Conservation (phyloP, 2,329 filamentous ascomycete genomes). For the Ascochyta viciae-villosae region DNA sequence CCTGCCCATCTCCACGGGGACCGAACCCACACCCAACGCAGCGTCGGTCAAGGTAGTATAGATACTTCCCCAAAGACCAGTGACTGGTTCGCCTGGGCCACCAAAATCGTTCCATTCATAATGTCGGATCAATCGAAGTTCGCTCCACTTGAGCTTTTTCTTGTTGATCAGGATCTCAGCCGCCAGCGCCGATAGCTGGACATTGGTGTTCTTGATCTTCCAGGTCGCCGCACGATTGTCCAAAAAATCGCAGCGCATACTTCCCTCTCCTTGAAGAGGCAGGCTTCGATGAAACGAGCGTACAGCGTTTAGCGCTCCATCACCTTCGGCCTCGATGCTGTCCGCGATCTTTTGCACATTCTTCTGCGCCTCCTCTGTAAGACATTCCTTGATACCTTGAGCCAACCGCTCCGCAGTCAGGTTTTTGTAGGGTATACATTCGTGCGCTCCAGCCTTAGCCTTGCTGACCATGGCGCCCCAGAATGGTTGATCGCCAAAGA, state of each 20-base stretch:
- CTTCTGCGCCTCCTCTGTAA: slow-evolving; percentile 65
- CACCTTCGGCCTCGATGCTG: slow-evolving; percentile 66
- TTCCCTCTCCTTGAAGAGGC: slow-evolving; percentile 51
- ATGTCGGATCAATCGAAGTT: slow-evolving; percentile 69
- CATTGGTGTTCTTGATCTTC: slow-evolving; percentile 66
- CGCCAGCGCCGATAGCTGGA: slow-evolving; percentile 69
- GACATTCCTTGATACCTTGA: slow-evolving; percentile 73
- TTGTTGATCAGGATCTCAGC: slow-evolving; percentile 69
- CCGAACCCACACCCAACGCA: slow-evolving; percentile 68
- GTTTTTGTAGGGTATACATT: slow-evolving; percentile 71
- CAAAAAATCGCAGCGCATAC: slow-evolving; percentile 71
- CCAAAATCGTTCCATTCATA: slow-evolving; percentile 80
- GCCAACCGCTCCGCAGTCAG: slow-evolving; percentile 69
- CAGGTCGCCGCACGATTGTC: slow-evolving; percentile 70
- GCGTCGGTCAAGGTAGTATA: slow-evolving; percentile 65
- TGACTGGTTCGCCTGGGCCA: slow-evolving; percentile 75
- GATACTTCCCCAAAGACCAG: slow-evolving; percentile 68
- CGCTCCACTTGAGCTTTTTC: slow-evolving; percentile 68
- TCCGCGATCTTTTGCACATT: slow-evolving; percentile 67
- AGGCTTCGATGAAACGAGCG: slow-evolving; percentile 69
- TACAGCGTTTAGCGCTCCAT: slow-evolving; percentile 74
- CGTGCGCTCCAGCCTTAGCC: slow-evolving; percentile 68
- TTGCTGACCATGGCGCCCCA: slow-evolving; percentile 75
- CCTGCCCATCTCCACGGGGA: slow-evolving; percentile 68
- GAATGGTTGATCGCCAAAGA: slow-evolving; percentile 81